These are phyloP conservation scores for Fusarium cyanostomum DNA, from an alignment of 2,329 filamentous ascomycete species.

Conservation along the genomic window DNA sequence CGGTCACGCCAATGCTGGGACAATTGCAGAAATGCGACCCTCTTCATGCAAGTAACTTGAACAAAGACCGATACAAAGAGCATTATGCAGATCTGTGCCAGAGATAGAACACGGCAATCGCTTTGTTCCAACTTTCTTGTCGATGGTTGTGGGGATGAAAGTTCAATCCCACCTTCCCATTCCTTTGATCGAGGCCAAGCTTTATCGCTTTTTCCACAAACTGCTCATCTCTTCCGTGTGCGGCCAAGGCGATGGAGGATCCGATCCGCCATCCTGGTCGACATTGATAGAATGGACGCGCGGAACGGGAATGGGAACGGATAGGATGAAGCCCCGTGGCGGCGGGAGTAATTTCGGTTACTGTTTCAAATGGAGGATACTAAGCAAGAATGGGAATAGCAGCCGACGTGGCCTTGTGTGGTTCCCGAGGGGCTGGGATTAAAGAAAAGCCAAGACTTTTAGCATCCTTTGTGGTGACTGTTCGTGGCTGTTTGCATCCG, in stretches of 20 bases:
- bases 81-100: conserved; percentile 1
- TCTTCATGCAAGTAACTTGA: conserved; percentile 3
- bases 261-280: conserved; percentile 25
- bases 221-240: conserved; percentile 21
- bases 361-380: conserved; percentile 40
- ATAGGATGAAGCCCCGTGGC: conserved; percentile 33
- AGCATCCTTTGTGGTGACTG: conserved; percentile 13
- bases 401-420: conserved; percentile 39
- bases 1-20: neutral
- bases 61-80: conserved; percentile 2
- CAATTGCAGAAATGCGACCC: conserved; percentile 19
- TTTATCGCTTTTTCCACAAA: conserved; percentile 27
- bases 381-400: conserved; percentile 38
- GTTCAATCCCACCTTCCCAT: conserved; percentile 16
- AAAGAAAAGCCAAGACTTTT: conserved; percentile 30
- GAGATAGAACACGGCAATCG: conserved; percentile 7
- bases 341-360: conserved; percentile 51
- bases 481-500: conserved; percentile 4
- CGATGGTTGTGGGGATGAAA: conserved; percentile 10
- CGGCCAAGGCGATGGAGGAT: conserved; percentile 13
- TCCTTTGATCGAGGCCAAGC: conserved; percentile 22
- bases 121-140: conserved; percentile 8
- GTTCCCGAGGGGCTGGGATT: conserved; percentile 30
- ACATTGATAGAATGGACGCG: conserved; percentile 33
- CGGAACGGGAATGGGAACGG: conserved; percentile 24